Base-by-base conservation (phyloP, 73 alveolate genomes). In the Tetrahymena borealis region DNA sequence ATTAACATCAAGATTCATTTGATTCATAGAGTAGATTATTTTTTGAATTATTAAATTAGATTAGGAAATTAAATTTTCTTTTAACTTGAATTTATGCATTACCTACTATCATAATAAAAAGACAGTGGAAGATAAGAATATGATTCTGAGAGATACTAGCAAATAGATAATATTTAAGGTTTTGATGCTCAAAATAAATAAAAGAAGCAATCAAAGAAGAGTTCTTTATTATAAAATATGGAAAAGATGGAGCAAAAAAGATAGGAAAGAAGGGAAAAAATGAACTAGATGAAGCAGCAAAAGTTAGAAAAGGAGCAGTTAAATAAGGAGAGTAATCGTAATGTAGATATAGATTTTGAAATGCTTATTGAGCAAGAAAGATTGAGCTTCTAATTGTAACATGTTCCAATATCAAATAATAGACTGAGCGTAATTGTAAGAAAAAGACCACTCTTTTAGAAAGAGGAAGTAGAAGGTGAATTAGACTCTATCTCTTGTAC, bases 351-450 rank as follows among this genome's bases (percentile, higher is more conserved):
- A 20, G 99, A 96, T 78, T 97, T 96, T 79, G 96, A 97, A 18
- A 18, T 93, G 36, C 94, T 97, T 95, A 95, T 97, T 77, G 97
- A 96, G 35, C 92, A 95, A 78, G 41, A 94, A 94, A 38, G 96
- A 60, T n/a, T 60, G 7, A 60, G 28, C 13, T 60, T 60, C 85
- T 24, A 18, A 24, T 60, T 60, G 28, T 60, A 60, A 35, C 85
- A 60, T 60, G 85, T 60, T 4, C 85, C 98, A 28, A 78, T 92
- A 16, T 39, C 94, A n/a, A 91, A 96, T 32, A 91, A 96, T 39
- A 96, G 96, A 79, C 94, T 98, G 38, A 94, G 95, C 92, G 99
- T 98, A 10, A 97, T 99, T 78, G 99, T 98, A 11, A 92, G 99
- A 90, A 98, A 98, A 95, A 92, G 99, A 91, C 99, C 99, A 36